These are phyloP conservation scores for Fusarium sp. DNA, from an alignment of 2,329 filamentous ascomycete species.

Conservation along the genomic window DNA sequence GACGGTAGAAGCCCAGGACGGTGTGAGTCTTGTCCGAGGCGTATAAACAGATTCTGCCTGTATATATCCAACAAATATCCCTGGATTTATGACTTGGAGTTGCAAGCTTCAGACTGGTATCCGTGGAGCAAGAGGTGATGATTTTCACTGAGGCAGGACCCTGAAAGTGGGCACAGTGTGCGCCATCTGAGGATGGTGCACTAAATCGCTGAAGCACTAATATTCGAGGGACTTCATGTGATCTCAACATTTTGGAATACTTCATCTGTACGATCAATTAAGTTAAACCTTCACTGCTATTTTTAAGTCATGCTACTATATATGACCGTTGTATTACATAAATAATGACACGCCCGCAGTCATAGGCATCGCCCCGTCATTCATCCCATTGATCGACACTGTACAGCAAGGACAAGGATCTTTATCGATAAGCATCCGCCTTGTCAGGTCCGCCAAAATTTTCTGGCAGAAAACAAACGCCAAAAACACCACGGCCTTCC, in stretches of 20 bases:
- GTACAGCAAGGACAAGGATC: conserved; percentile 13
- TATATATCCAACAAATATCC: neutral
- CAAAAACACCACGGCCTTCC: conserved; percentile 35
- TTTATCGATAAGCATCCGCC: conserved; percentile 54
- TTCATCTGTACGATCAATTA: neutral
- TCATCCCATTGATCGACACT: conserved; percentile 14
- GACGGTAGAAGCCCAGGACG: neutral
- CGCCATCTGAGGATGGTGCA: neutral
- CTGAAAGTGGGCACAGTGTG: conserved; percentile 43
- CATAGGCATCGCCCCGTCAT: neutral
- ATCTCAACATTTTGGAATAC: accelerated
- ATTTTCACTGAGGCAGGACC: conserved; percentile 32
- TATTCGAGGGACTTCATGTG: neutral
- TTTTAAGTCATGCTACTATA: neutral
- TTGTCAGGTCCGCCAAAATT: conserved; percentile 49
- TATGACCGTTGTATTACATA: neutral
- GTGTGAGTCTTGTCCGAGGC: neutral
- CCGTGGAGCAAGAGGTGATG: conserved; percentile 9
- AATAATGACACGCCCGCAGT: neutral
- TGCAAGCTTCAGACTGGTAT: neutral
- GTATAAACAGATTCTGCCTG: neutral
- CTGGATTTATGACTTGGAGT: neutral
- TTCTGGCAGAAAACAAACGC: conserved; percentile 44
- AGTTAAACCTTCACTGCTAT: neutral
- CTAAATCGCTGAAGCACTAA: neutral